Base-by-base conservation (phyloP, 2,329 filamentous ascomycete species). In the Ophiocordyceps camponoti-leonardi region DNA sequence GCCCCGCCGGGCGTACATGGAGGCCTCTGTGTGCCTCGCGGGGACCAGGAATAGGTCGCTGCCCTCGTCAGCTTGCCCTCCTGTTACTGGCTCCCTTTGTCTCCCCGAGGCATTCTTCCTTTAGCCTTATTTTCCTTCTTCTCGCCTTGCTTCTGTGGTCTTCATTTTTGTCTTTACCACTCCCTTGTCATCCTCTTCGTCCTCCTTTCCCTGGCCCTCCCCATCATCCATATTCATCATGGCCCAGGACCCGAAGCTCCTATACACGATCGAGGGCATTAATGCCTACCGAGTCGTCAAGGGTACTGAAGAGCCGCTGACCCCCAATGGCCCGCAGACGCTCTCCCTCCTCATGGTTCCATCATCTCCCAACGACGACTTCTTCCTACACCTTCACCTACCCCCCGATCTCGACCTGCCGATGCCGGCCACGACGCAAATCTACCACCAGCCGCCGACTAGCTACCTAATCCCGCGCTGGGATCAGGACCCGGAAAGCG, bases 391-490 rank as follows among this genome's bases (percentile, higher is more conserved):
- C 62, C 77, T 98, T 22, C 87, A 95, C 56, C 78, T 96, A 11
- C 88, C 90, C 14, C 90, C 90, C 19, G 90, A 95, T 69, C 78
- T 98, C 54, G 90, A 96, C 56, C 76, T 96, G 6, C 86, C 92
- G 6, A 73, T 96, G 14, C 92, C 92, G 13, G 90, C 90, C 18
- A 96, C 88, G 0, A 96, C 92, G 0, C 90, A 96, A 61, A 92
- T 98, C 60, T 96, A 94, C 66, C 87, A 94, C 62, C 86, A 96
- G 65, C 87, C 88, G 7, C 90, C 90, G 0, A 79, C 73, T 51
- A 94, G 86, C 68, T 96, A 96, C 59, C 71, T 96, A 42, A 94
- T 98, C 50, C 92, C 92, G 16, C 80, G 90, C 52, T 95, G 90
- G 87, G 90, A 96, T 57, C 68, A 95, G 16, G 88, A 86, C 4